Conservation (phyloP, 345 rosid genomes). For the Camelina laxa region DNA sequence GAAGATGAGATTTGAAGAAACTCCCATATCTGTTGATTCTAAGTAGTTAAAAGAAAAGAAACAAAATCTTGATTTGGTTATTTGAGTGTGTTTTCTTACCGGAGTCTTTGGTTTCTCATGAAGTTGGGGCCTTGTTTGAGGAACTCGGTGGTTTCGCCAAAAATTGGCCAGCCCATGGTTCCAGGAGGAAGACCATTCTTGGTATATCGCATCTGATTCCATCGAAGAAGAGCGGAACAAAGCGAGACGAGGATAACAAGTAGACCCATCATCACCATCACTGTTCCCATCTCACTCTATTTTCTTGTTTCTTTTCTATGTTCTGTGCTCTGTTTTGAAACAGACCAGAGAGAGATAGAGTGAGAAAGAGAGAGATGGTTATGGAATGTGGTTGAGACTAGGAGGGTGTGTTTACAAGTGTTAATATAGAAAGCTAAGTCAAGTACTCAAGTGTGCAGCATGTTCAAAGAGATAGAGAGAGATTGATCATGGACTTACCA, state of each 20-base stretch:
- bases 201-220: slow-evolving; percentile 70
- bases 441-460: slow-evolving; percentile 24
- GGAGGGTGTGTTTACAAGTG: slow-evolving; percentile 29
- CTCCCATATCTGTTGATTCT: slow-evolving; percentile 62
- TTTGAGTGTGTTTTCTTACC: slow-evolving; percentile 42
- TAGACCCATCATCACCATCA: slow-evolving; percentile 44
- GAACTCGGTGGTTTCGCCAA: slow-evolving; percentile 83
- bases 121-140: slow-evolving; percentile 79
- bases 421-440: slow-evolving; percentile 39
- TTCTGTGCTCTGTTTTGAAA: neutral
- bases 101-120: slow-evolving; percentile 71
- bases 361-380: neutral
- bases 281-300: slow-evolving; percentile 49
- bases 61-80: neutral
- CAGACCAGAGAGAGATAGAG: neutral
- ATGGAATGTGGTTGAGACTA: slow-evolving; percentile 33
- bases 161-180: slow-evolving; percentile 92
- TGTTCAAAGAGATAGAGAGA: neutral
- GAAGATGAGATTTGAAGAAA: slow-evolving; percentile 79
- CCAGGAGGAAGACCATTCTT: slow-evolving; percentile 80
- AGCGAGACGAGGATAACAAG: slow-evolving; percentile 45
- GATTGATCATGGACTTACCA: neutral
- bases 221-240: slow-evolving; percentile 65
- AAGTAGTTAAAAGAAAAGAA: neutral
- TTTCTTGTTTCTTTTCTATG: slow-evolving; percentile 15